Evolutionary conservation across 257 asterid genomes (phyloP), one percentile per base, ranked within the genome.

Genomic region (Vinca minor): DNA sequence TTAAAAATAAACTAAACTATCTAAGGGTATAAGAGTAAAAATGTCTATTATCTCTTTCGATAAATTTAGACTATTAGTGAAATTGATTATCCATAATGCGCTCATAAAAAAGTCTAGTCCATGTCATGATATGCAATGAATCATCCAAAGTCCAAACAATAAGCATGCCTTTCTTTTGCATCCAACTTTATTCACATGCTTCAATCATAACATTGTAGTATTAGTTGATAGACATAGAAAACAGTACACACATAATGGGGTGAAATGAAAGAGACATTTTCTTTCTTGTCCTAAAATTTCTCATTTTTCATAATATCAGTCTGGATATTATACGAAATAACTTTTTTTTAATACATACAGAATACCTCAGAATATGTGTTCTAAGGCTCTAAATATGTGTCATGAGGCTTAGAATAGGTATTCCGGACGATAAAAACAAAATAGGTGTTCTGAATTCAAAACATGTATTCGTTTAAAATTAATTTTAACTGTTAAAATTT

Each of bases 151-250:
- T 31, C 35, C 23, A 55, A 55, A 25, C 25, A 29, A 31, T 31
- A 29, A 17, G 62, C 62, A 56, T 36, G 42, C 62, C 62, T 29
- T n/a, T 56, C 34, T 13, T 50, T 50, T 23, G 23, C 34, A 50
- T 50, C 28, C 9, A 21, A 31, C 62, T 56, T 56, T 56, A 56
- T 31, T 56, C 62, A 31, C 62, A 56, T 56, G 62, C 62, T 56
- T 31, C 42, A 56, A 55, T 55, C 60, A 55, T 55, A 1, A 42
- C 62, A 31, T 21, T n/a, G n/a, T n/a, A n/a, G 26, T 56, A 15
- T 31, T 31, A 17, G 15, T 29, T 28, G 42, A 6, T 29, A 25
- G 59, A 53, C n/a, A 26, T 0, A 14, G 38, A 54, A 54, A 53
- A 26, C 38, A 28, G 41, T 25, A 31, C 13, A 28, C 39, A 21